Evolutionary conservation across 257 asterid genomes (phyloP).

Genomic region (Ilex asprella): DNA sequence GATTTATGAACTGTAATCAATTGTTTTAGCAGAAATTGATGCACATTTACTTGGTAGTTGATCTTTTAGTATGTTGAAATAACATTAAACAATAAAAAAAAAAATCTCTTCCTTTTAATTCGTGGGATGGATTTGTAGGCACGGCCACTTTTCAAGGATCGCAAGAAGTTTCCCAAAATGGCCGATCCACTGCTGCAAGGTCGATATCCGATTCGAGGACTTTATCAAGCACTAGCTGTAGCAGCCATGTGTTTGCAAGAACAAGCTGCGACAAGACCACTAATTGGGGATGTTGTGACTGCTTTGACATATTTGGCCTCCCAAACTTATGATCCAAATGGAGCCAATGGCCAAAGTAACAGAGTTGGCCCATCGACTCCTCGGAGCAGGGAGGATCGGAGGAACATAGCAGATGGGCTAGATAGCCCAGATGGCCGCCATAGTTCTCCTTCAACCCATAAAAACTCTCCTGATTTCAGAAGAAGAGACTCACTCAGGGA

Average conservation of each 20-base stretch:
- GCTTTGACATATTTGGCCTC: conserved; percentile 76
- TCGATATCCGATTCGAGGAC: conserved; percentile 78
- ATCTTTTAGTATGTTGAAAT: not conserved
- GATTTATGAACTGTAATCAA: not conserved
- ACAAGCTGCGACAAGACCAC: conserved; percentile 85
- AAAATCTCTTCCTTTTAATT: not conserved
- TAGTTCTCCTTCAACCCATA: conserved; percentile 59
- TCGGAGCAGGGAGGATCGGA: conserved; percentile 54
- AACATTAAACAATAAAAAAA: not conserved
- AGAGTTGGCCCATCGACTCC: conserved; percentile 58
- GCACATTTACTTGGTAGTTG: not conserved
- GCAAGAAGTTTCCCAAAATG: conserved; percentile 76
- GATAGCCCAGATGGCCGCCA: conserved; percentile 43
- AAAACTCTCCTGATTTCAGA: conserved; percentile 61
- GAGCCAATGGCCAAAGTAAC: conserved; percentile 33
- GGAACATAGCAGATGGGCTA: conserved; percentile 41
- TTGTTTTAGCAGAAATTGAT: not conserved
- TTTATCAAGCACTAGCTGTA: conserved; percentile 84
- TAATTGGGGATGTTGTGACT: conserved; percentile 83
- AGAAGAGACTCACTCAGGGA: conserved; percentile 44
- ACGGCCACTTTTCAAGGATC: conserved; percentile 79
- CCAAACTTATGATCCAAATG: conserved; percentile 63
- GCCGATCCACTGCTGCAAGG: conserved; percentile 92
- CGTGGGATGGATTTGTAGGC: conserved; percentile 45
- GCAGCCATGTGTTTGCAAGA: conserved; percentile 99